Percentiles rank a stretch among this genome's conserved stretches.
These are phyloP conservation scores for Capronia epimyces DNA, from an alignment of 2,329 filamentous ascomycete species.

Conservation along the genomic window DNA sequence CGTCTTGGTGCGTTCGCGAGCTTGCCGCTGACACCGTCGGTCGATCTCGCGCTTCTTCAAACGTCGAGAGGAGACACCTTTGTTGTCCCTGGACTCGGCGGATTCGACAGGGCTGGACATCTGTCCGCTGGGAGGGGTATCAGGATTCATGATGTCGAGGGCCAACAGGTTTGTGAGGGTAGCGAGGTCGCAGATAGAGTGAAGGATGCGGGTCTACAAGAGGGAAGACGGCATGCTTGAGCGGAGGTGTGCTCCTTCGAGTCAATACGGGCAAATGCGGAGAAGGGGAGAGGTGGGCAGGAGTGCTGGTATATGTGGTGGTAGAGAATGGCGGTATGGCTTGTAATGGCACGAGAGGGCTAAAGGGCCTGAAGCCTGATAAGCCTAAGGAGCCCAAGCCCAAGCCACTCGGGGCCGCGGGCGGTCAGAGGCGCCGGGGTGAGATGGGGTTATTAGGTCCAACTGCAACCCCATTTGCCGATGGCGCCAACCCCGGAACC, in stretches of 20 bases:
- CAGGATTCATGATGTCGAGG: constrained; percentile 11
- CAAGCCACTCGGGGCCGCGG: too few relatives aligned
- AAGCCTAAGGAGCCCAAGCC: too few relatives aligned
- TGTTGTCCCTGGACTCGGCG: constrained; percentile 8
- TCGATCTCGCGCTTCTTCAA: constrained; percentile 30
- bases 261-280: background rate
- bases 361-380: too few relatives aligned
- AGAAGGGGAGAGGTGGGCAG: too few relatives aligned
- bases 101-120: constrained; percentile 1
- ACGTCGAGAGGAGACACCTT: constrained; percentile 23
- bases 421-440: too few relatives aligned
- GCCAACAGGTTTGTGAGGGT: background rate
- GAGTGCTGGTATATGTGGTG: too few relatives aligned
- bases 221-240: background rate
- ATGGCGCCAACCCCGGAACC: too few relatives aligned
- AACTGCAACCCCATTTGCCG: too few relatives aligned
- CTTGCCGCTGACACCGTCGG: constrained; percentile 28
- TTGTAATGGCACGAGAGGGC: too few relatives aligned
- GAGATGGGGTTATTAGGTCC: too few relatives aligned
- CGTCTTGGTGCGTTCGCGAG: constrained; percentile 27
- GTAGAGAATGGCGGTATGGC: background rate
- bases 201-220: background rate
- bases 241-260: background rate
- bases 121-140: background rate
- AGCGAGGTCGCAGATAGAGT: background rate